Base-by-base conservation (phyloP, 352 stramenopile species). In the Globisporangium polare region DNA sequence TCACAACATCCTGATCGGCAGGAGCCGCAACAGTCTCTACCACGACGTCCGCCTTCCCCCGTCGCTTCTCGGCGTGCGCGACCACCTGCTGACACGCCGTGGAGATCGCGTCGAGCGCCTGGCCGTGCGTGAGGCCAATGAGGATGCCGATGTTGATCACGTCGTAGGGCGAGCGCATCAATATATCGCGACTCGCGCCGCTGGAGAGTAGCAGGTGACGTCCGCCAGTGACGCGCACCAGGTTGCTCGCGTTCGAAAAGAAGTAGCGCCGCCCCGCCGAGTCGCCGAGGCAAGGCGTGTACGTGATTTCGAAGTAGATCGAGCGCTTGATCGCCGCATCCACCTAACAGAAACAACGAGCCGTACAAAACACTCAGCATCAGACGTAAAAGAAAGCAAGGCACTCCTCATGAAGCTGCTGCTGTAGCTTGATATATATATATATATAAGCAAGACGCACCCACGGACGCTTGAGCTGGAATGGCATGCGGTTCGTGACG, bases 261-360 rank as follows among this genome's bases (percentile, higher is more conserved):
- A 95, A 94, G 69, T 95, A 94, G 39, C 86, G 73, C 10, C 86
- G 82, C 2, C 84, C 81, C 13, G 77, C 79, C 20, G 83, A 90
- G 65, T 95, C 86, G 0, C 78, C 78, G 4, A 95, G 73, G 53
- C 82, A 88, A 53, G 83, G 77, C 29, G 80, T 78, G 64, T 95
- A 95, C 31, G 73, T 90, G 66, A 95, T 77, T 55, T 95, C 86
- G 62, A 95, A 92, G 67, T 77, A 83, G 58, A 95, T 74, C 24
- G 47, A 69, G 51, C 84, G 84, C 59, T 88, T 85, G 45, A 91
- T 84, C 51, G 84, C 86, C 6, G 78, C 72, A 53, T 84, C 70
- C 65, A 95, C 64, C 80, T 90, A 43, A 35, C 49, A 42, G 27
- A n/a, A 62, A 33, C 39, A 65, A 8, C 12, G 57, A 55, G 2